Base-by-base conservation (phyloP, 768 basidiomycete species). In the Pseudohyphozyma bogoriensis region DNA sequence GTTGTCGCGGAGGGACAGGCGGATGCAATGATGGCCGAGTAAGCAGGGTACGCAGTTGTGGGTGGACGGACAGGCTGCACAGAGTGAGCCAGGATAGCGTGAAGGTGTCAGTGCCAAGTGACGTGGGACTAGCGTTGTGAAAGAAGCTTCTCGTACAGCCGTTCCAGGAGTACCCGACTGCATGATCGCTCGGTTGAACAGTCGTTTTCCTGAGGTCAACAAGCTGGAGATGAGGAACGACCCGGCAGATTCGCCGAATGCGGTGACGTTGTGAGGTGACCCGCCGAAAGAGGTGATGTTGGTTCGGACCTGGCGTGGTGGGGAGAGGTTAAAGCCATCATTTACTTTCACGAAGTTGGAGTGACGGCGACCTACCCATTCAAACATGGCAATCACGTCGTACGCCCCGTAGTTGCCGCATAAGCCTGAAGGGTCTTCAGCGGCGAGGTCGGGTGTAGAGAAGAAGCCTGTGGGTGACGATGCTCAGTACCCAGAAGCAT, bases 161-260 rank as follows among this genome's bases (percentile, higher is more conserved):
- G 65, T 66, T 18, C 47, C 51, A 9, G 54, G 59, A 0, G 65
- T 62, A 10, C 62, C 65, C 16, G 51, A 55, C 56, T 60, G 58
- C 24, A 63, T 45, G 32, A 66, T 63, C 0, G 62, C 65, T 7
- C 51, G 35, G 12, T 49, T 22, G 50, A 66, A 66, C 3, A 66
- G 53, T 33, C 18, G n/a, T 33, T 56, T 60, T 12, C 65, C 65
- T 22, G 35, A 33, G 12, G 60, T 59, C 47, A 66, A 56, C 10
- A 76, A 65, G 29, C 63, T 68, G 3, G 72, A 73, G 62, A 75
- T 74, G 45, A 78, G 31, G 77, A 74, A 56, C 24, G 81, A 78
- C 10, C 82, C 81, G 0, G 81, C 82, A 42, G 77, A 79, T 62
- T 82, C 76, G n/a, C 82, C 82, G 54, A 78, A 78, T 31, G 79